Conservation (phyloP, 2,329 filamentous ascomycete species). For the Alternaria infectoria region DNA sequence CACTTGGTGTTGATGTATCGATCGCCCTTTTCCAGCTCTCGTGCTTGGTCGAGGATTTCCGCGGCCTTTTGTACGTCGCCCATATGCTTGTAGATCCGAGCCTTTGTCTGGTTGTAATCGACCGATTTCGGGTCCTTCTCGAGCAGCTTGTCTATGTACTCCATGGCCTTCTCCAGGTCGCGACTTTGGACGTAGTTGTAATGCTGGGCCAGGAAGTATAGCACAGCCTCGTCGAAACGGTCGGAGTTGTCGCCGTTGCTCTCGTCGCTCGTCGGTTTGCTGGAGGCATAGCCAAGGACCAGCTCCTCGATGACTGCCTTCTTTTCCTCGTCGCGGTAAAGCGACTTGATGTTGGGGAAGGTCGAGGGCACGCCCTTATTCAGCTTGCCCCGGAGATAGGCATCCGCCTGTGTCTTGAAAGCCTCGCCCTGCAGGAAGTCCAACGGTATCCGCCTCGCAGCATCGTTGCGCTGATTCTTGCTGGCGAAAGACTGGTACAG, state of each 20-base stretch:
- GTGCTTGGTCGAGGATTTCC: slow-evolving; percentile 85
- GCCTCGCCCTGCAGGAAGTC: slow-evolving; percentile 84
- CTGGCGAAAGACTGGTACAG: slow-evolving; percentile 83
- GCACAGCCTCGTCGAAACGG: slow-evolving; percentile 75
- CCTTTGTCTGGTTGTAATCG: slow-evolving; percentile 94
- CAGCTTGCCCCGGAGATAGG: slow-evolving; percentile 83
- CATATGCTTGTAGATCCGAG: slow-evolving; percentile 89
- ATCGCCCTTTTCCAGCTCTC: slow-evolving; percentile 85
- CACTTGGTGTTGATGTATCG: slow-evolving; percentile 98
- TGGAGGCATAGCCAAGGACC: slow-evolving; percentile 77
- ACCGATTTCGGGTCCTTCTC: slow-evolving; percentile 79
- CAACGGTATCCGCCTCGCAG: slow-evolving; percentile 82
- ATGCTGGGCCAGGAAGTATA: slow-evolving; percentile 95
- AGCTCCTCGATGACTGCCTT: slow-evolving; percentile 76
- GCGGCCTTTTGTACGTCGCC: slow-evolving; percentile 82
- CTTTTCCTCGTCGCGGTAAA: slow-evolving; percentile 82
- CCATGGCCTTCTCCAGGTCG: slow-evolving; percentile 78
- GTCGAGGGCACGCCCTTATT: slow-evolving; percentile 93
- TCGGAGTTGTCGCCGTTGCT: slow-evolving; percentile 60
- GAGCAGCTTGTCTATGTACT: slow-evolving; percentile 84
- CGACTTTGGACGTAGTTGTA: slow-evolving; percentile 93
- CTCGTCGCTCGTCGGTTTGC: slow-evolving; percentile 60
- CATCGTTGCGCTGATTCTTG: slow-evolving; percentile 83
- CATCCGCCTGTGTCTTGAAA: slow-evolving; percentile 78
- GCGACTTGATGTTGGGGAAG: slow-evolving; percentile 93